phyloP scores from a whole-genome alignment of 805 yeast species.

The Schwanniomyces vanrijiae region DNA sequence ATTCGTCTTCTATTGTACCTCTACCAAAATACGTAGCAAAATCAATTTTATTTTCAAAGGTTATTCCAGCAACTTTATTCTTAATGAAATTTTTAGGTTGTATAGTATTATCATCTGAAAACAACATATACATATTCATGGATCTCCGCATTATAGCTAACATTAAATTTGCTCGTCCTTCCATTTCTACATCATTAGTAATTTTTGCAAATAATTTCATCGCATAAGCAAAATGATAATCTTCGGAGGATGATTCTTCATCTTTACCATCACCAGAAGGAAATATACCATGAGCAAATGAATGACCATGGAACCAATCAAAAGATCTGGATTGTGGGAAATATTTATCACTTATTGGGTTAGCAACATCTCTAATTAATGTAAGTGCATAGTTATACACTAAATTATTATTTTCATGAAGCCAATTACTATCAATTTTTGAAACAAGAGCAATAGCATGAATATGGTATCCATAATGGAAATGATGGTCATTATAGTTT shows the following conservation, averaged over 20 bases:
- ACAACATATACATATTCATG: conserved; percentile 56
- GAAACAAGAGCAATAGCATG: conserved; percentile 69
- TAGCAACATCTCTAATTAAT: conserved; percentile 66
- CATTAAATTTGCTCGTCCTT: conserved; percentile 56
- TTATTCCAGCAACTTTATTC: conserved; percentile 72
- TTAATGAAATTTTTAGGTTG: conserved; percentile 56
- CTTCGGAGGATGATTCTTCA: conserved; percentile 74
- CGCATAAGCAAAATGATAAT: conserved; percentile 69
- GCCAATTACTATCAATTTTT: conserved; percentile 48
- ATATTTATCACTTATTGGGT: conserved; percentile 53
- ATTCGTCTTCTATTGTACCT: conserved; percentile 55
- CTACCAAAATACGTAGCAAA: conserved; percentile 76
- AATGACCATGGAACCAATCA: conserved; percentile 78
- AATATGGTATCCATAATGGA: conserved; percentile 73
- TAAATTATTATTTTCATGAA: conserved; percentile 22
- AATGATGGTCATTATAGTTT: conserved; percentile 73
- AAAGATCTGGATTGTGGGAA: conserved; percentile 70
- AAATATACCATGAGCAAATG: conserved; percentile 75
- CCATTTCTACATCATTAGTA: conserved; percentile 52
- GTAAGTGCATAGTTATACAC: conserved; percentile 53
- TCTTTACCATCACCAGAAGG: conserved; percentile 75
- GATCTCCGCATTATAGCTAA: conserved; percentile 57
- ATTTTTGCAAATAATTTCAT: conserved; percentile 65
- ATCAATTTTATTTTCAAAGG: conserved; percentile 71
- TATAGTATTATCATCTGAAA: conserved; percentile 50